Conservation (phyloP, 768 basidiomycete genomes). For the Calvatia gigantea region DNA sequence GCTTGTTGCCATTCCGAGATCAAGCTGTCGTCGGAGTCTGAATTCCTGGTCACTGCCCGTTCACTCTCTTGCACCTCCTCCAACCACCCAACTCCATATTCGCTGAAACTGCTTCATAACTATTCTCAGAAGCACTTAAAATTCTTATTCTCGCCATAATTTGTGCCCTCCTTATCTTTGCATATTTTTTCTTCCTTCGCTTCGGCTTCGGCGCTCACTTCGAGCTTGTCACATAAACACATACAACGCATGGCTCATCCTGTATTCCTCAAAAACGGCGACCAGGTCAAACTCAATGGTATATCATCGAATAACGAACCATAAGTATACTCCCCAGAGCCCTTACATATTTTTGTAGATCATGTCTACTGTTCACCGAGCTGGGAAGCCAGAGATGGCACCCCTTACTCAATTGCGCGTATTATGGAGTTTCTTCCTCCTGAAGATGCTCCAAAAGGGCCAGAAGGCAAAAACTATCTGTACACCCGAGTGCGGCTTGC, state of each 20-base stretch:
- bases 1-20: conserved; percentile 18
- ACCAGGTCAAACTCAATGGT: conserved; percentile 87
- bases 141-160: conserved; percentile 20
- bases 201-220: conserved; percentile 23
- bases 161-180: conserved; percentile 16
- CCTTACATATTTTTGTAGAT: conserved; percentile 57
- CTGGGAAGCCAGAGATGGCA: conserved; percentile 89
- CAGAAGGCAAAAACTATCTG: conserved; percentile 61
- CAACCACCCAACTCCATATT: conserved; percentile 25
- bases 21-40: conserved; percentile 36
- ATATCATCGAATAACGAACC: conserved; percentile 29
- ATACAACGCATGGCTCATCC: conserved; percentile 38
- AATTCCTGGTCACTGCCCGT: conserved; percentile 33
- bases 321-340: conserved; percentile 7
- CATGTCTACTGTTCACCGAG: conserved; percentile 96
- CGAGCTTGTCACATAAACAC: conserved; percentile 18
- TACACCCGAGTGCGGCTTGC: conserved; percentile 87
- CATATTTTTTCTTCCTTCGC: conserved; percentile 28
- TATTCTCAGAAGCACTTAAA: conserved; percentile 16
- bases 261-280: conserved; percentile 75
- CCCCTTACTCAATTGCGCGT: conserved; percentile 92
- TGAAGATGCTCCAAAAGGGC: conserved; percentile 63
- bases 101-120: conserved; percentile 16
- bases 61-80: conserved; percentile 36
- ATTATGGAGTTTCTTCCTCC: conserved; percentile 96